These are phyloP conservation scores for Coemansia sp. DNA, from an alignment of 192 early-diverging fungal genomes.

Conservation along the genomic window DNA sequence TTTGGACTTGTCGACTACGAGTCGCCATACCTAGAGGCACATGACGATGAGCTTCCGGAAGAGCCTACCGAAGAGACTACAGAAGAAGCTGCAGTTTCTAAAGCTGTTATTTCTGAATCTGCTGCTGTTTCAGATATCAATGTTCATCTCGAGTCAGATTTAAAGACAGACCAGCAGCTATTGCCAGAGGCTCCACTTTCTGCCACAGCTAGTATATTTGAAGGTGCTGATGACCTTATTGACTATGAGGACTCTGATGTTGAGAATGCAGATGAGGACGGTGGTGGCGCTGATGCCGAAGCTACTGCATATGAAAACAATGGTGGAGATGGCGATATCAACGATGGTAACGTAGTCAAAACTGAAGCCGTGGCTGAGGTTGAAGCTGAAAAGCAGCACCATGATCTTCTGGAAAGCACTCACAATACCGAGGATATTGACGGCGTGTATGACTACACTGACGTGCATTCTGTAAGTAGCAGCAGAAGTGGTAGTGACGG, in stretches of 20 bases:
- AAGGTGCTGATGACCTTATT: slow-evolving; percentile 10
- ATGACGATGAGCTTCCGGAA: neutral
- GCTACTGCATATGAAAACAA: no score
- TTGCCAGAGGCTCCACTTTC: neutral
- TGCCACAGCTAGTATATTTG: neutral
- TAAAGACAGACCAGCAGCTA: neutral
- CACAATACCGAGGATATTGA: no score
- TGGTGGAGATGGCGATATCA: no score
- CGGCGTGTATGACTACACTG: no score
- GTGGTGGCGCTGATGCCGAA: neutral
- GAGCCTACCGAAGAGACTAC: neutral
- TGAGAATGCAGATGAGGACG: slow-evolving; percentile 1
- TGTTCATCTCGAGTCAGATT: neutral
- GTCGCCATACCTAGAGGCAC: slow-evolving; percentile 13
- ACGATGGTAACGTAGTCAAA: neutral
- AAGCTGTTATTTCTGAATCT: no score
- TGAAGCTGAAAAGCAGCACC: no score
- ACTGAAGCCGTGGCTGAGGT: neutral
- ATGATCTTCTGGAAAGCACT: no score
- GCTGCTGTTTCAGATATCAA: neutral
- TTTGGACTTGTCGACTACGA: slow-evolving; percentile 22
- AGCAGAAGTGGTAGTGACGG: neutral
- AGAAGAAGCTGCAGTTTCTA: no score
- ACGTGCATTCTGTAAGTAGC: neutral
- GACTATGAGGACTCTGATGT: slow-evolving; percentile 26